Evolutionary conservation across 305 asterid genomes (phyloP), one percentile per base, ranked within the genome.

Genomic region (Ruellia speciosa): DNA sequence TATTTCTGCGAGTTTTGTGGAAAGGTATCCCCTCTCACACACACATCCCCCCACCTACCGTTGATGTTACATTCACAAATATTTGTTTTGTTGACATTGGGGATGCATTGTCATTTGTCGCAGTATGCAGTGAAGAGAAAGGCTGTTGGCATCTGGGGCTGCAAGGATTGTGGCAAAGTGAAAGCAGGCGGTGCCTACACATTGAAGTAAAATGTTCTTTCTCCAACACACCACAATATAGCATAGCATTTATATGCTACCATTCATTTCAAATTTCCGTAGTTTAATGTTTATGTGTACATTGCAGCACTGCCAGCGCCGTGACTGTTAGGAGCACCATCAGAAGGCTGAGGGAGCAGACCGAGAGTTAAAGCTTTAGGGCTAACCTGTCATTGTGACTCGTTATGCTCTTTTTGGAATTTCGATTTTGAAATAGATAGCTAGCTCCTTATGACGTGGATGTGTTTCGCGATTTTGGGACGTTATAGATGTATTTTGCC

Each of bases 101-200:
- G n/a, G n/a, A n/a, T n/a, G n/a, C 31, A 24, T 24, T 24, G 31
- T 4, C 31, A 24, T 24, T 5, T 40, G 3, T 39, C 37, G 18
- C 68, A 88, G 97, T 84, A 74, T 11, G 90, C 90, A 0, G 93
- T 86, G 78, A 89, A 89, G 81, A 84, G 94, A 62, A 72, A 89
- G 84, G 85, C 88, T 0, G 94, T 89, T 0, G 95, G 93, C 49
- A 89, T 89, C 24, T 89, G 93, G 90, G 95, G 97, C 16, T 83
- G 90, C 81, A 85, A 83, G 77, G 95, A 85, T 59, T 88, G 96
- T 24, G 90, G 88, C 74, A 88, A 85, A 73, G 95, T 83, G 60
- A 88, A 88, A 67, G 94, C 94, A 0, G 95, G 88, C 63, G 90
- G 94, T 59, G 96, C 96, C 62, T 88, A 88, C 83, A 88, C 90